A percentile compares a stretch with the other conserved stretches of the same genome.
Conservation (phyloP, 1,284 basidiomycete species). For the Heterobasidion annosum region DNA sequence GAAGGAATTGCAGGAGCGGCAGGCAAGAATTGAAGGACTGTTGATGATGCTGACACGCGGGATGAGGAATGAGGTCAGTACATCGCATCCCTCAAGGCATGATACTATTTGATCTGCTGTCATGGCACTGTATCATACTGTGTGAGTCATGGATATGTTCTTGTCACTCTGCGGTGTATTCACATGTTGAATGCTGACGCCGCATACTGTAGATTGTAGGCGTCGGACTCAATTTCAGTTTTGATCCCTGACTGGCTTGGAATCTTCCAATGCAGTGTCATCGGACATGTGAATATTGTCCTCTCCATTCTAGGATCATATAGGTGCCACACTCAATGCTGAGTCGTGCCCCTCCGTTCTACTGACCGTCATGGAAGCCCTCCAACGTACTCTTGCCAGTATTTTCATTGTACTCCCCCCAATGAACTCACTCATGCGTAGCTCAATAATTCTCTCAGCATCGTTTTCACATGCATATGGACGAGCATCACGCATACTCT, state of each 20-base stretch:
- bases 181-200: neutral
- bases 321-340: too few relatives aligned
- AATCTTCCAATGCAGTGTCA: neutral
- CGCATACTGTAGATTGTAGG: neutral
- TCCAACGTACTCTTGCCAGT: too few relatives aligned
- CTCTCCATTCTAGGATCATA: neutral
- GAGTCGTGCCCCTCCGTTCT: too few relatives aligned
- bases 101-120: conserved; percentile 15
- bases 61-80: conserved; percentile 31
- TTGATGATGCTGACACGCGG: conserved; percentile 39
- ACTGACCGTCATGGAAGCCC: too few relatives aligned
- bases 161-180: neutral
- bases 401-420: too few relatives aligned
- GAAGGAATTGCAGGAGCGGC: conserved; percentile 75
- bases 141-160: neutral
- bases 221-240: neutral
- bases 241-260: neutral
- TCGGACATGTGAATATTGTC: neutral
- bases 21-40: conserved; percentile 69
- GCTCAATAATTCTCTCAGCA: too few relatives aligned
- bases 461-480: too few relatives aligned
- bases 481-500: neutral
- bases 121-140: neutral
- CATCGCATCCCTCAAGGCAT: conserved; percentile 17
- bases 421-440: too few relatives aligned